Conservation (phyloP, 208 protist species). For the Trypanosoma scelopori region DNA sequence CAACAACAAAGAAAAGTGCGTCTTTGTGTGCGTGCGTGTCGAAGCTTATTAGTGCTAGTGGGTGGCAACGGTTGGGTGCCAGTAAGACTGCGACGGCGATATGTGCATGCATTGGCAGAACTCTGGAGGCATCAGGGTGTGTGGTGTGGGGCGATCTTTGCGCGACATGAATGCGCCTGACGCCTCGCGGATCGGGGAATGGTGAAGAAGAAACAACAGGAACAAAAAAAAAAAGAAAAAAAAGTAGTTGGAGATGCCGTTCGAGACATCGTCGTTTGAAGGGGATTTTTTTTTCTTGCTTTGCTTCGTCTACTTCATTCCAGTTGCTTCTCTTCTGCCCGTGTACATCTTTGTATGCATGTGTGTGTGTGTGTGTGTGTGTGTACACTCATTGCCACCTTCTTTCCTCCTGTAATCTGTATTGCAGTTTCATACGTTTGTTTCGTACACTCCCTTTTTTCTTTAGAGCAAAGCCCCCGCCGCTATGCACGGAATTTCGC, state of each 20-base stretch:
- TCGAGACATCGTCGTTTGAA: background rate
- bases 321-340: background rate
- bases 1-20: too few relatives aligned
- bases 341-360: slow-evolving; percentile 7
- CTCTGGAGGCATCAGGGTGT: too few relatives aligned
- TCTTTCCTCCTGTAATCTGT: slow-evolving; percentile 11
- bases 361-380: background rate
- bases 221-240: background rate
- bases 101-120: background rate
- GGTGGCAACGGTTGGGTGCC: background rate
- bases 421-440: slow-evolving; percentile 2
- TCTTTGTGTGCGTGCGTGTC: too few relatives aligned
- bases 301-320: background rate
- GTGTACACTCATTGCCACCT: background rate
- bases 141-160: too few relatives aligned
- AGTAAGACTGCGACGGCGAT: background rate
- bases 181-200: too few relatives aligned
- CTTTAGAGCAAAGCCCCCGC: background rate
- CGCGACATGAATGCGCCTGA: too few relatives aligned
- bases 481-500: background rate
- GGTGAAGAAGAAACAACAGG: too few relatives aligned
- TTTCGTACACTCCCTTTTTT: slow-evolving; percentile 12
- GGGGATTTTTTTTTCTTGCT: slow-evolving; percentile 4
- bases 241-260: background rate
- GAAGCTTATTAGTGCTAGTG: too few relatives aligned